These are phyloP conservation scores for Salvia hispanica DNA, from an alignment of 257 asterid species.

Conservation along the genomic window DNA sequence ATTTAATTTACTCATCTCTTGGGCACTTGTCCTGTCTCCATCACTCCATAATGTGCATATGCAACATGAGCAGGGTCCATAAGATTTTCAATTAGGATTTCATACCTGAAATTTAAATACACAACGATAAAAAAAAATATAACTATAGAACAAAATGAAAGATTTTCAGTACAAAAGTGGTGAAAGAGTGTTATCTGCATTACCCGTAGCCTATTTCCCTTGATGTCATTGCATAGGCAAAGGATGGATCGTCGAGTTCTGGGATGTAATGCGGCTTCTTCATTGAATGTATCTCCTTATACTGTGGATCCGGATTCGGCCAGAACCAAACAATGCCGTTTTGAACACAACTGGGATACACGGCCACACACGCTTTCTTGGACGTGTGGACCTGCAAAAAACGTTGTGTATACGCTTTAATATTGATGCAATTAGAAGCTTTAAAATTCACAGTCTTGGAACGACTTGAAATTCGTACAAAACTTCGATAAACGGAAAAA, in stretches of 20 bases:
- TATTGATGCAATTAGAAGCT: not conserved
- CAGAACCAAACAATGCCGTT: constrained; percentile 92
- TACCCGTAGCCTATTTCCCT: constrained; percentile 89
- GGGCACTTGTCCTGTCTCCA: constrained; percentile 55
- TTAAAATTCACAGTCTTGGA: too few relatives aligned
- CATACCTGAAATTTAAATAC: constrained; percentile 57
- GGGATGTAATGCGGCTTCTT: constrained; percentile 79
- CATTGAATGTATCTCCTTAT: constrained; percentile 51
- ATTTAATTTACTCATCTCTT: constrained; percentile 63
- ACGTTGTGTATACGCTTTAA: too few relatives aligned
- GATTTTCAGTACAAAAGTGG: constrained; percentile 5
- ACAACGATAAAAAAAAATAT: too few relatives aligned
- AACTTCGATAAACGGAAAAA: too few relatives aligned
- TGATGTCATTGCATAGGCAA: constrained; percentile 49
- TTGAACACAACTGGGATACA: constrained; percentile 80
- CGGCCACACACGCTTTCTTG: constrained; percentile 77
- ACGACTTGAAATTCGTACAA: too few relatives aligned
- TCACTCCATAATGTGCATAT: constrained; percentile 86
- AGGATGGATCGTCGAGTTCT: constrained; percentile 88
- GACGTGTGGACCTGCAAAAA: constrained; percentile 78
- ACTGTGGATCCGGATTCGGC: constrained; percentile 76
- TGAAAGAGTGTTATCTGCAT: constrained; percentile 20
- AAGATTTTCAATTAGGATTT: constrained; percentile 79
- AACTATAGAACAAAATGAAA: not conserved
- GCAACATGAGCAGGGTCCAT: constrained; percentile 99